Conservation (phyloP, 2,329 filamentous ascomycete species). For the Bipolaris sorokiniana region DNA sequence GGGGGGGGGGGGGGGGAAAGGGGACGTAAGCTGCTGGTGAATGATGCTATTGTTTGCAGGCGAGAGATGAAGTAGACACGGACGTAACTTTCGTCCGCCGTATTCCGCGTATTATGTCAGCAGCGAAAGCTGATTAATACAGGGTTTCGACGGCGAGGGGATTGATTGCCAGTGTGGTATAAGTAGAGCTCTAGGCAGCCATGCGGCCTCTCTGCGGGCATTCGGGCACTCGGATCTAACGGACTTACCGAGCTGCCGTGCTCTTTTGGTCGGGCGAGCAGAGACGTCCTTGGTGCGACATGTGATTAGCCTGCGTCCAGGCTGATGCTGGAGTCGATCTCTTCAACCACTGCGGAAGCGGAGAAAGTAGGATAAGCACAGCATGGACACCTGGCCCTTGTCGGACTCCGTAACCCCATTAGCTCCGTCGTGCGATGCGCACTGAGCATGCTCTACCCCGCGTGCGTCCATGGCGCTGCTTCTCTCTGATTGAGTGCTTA, state of each 20-base stretch:
- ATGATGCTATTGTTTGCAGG: conserved; percentile 7
- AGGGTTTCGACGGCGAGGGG: conserved; percentile 6
- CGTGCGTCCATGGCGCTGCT: background rate
- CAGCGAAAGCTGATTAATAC: conserved; percentile 18
- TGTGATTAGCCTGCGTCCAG: background rate
- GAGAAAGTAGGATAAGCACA: too few species aligned
- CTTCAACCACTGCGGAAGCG: too few species aligned
- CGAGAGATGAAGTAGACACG: conserved; percentile 12
- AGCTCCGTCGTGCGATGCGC: too few species aligned
- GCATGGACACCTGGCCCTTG: too few species aligned
- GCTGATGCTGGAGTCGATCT: too few species aligned
- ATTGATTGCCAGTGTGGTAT: conserved; percentile 12
- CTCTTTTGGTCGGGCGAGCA: conserved; percentile 5
- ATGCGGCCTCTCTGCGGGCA: background rate
- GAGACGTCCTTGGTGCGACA: conserved; percentile 3
- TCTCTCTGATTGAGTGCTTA: background rate
- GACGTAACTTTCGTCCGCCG: conserved; percentile 22
- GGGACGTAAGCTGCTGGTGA: conserved; percentile 7
- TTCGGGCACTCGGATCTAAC: conserved; percentile 3
- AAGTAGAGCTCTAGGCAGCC: conserved; percentile 18
- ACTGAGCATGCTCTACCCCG: background rate
- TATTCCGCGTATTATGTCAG: conserved; percentile 21
- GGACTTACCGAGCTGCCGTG: conserved; percentile 4
- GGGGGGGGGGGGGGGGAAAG: conserved; percentile 5
- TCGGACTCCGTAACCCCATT: too few species aligned